Conservation (phyloP, 176 grass and related monocot genomes). For the Aegilops speltoides region DNA sequence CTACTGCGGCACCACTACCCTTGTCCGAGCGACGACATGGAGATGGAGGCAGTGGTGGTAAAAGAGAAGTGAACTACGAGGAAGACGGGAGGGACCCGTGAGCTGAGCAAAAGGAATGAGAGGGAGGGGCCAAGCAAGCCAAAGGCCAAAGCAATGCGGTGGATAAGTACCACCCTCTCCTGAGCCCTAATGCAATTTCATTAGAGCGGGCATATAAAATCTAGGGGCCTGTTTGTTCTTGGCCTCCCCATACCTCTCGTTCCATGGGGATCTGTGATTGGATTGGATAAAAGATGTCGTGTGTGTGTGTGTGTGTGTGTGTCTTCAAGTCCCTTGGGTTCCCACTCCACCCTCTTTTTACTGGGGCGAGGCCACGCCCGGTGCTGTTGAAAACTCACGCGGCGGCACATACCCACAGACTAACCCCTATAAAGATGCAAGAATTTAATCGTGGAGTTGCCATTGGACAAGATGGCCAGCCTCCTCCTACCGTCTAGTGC, state of each 20-base stretch:
- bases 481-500: neutral
- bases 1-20: neutral
- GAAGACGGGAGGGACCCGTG: constrained; percentile 13
- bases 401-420: neutral
- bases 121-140: neutral
- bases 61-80: neutral
- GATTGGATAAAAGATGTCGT: constrained; percentile 30
- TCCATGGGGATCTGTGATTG: constrained; percentile 60
- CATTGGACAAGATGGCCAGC: constrained; percentile 31
- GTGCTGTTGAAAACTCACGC: constrained; percentile 23
- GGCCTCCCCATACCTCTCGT: constrained; percentile 25
- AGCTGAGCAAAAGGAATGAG: constrained; percentile 36
- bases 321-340: neutral
- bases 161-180: constrained; percentile 24
- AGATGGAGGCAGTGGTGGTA: neutral
- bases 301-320: neutral
- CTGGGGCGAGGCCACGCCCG: constrained; percentile 30
- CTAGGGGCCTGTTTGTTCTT: neutral
- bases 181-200: neutral
- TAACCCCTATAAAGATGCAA: constrained; percentile 21
- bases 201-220: neutral
- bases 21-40: neutral
- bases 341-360: neutral
- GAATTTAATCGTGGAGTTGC: constrained; percentile 43
- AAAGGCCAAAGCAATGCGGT: constrained; percentile 6